Evolutionary conservation across 306 rosid genomes (phyloP).

Genomic region (Cicer pinnatifidum): DNA sequence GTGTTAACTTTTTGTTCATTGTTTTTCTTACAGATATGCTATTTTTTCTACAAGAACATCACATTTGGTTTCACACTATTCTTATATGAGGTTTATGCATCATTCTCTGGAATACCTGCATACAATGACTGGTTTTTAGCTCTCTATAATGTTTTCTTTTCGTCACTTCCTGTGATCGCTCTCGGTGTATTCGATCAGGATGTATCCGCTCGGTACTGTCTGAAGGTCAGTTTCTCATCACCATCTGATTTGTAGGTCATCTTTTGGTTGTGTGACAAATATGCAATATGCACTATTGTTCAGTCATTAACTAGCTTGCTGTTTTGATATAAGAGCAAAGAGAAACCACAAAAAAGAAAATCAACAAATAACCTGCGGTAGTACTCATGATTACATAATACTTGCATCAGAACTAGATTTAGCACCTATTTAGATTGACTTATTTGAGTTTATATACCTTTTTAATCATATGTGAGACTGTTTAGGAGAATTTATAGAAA

Average conservation of each 20-base stretch:
- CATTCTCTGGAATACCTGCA: conserved; percentile 86
- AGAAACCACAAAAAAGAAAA: no score
- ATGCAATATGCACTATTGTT: no score
- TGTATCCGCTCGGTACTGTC: conserved; percentile 81
- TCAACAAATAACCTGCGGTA: no score
- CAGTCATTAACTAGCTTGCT: no score
- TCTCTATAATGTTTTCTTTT: conserved; percentile 82
- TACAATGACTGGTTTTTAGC: conserved; percentile 97
- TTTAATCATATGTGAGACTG: no score
- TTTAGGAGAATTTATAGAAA: no score
- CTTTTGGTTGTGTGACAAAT: background rate
- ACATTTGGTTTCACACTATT: conserved; percentile 90
- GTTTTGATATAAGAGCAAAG: no score
- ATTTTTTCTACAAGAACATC: conserved; percentile 93
- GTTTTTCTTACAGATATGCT: conserved; percentile 81
- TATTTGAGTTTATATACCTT: no score
- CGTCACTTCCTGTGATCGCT: conserved; percentile 88
- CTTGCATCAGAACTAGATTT: no score
- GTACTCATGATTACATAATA: no score
- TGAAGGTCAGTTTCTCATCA: conserved; percentile 57
- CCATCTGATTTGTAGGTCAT: background rate
- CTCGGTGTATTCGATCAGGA: conserved; percentile 97
- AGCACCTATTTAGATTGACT: no score
- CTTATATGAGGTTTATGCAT: conserved; percentile 81
- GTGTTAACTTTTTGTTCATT: conserved; percentile 40